These are phyloP conservation scores for Xylariaceae sp. DNA, from an alignment of 2,329 filamentous ascomycete species.

Conservation along the genomic window DNA sequence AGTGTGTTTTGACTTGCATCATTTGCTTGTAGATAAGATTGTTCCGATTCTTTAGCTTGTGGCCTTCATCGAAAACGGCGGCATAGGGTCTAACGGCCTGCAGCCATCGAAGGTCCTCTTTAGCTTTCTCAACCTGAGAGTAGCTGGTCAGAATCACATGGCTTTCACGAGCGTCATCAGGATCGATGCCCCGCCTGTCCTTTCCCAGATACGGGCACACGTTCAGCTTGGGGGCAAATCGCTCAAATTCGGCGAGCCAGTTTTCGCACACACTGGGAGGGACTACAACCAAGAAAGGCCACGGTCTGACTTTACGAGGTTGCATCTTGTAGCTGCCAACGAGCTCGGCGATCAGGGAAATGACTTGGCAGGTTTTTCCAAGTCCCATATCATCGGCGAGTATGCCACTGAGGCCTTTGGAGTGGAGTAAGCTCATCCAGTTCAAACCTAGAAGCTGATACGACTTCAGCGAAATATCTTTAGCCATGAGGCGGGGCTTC, in stretches of 20 bases:
- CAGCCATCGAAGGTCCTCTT: slow-evolving; percentile 47
- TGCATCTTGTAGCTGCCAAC: slow-evolving; percentile 53
- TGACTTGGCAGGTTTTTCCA: slow-evolving; percentile 95
- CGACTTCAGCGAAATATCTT: slow-evolving; percentile 74
- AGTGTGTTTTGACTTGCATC: slow-evolving; percentile 69
- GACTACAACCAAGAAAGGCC: slow-evolving; percentile 81
- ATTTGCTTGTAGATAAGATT: slow-evolving; percentile 78
- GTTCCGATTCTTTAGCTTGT: slow-evolving; percentile 82
- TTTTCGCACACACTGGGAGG: slow-evolving; percentile 93
- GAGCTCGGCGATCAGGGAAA: slow-evolving; percentile 81
- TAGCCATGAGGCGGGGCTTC: slow-evolving; percentile 73
- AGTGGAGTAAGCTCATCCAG: slow-evolving; percentile 83
- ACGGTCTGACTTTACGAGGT: slow-evolving; percentile 33
- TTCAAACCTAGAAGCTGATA: slow-evolving; percentile 94
- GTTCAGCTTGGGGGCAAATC: slow-evolving; percentile 71
- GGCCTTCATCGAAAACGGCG: slow-evolving; percentile 87
- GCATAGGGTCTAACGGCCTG: slow-evolving; percentile 45
- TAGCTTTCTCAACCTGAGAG: slow-evolving; percentile 49
- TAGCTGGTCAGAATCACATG: slow-evolving; percentile 57
- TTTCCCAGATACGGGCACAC: slow-evolving; percentile 63
- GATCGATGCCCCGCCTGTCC: slow-evolving; percentile 58
- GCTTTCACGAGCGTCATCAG: slow-evolving; percentile 60
- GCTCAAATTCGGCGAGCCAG: slow-evolving; percentile 85
- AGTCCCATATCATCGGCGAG: slow-evolving; percentile 96
- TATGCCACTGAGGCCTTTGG: slow-evolving; percentile 76